Conservation (phyloP, 2,329 filamentous ascomycete genomes). For the Calonectria naviculata region DNA sequence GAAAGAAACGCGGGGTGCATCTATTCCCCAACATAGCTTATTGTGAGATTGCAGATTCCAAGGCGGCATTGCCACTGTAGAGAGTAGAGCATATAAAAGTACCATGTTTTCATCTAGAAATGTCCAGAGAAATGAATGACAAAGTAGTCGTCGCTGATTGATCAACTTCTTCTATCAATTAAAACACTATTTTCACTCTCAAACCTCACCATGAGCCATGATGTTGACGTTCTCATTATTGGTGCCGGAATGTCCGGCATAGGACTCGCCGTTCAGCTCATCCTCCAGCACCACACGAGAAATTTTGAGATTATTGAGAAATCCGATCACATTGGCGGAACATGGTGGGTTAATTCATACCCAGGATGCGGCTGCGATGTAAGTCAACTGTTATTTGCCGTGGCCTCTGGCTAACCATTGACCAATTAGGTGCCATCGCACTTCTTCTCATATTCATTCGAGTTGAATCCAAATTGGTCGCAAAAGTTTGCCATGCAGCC, state of each 20-base stretch:
- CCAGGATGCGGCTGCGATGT: slow-evolving; percentile 41
- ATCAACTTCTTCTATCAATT: not conserved
- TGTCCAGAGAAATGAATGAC: not conserved
- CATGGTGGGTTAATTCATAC: slow-evolving; percentile 41
- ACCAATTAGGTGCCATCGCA: slow-evolving; percentile 35
- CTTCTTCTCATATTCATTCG: slow-evolving; percentile 44
- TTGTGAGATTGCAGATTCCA: not conserved
- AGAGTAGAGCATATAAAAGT: not conserved
- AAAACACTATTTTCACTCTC: no score
- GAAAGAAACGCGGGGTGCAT: not conserved
- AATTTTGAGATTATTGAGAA: slow-evolving; percentile 41
- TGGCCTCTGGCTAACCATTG: not conserved
- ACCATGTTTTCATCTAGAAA: not conserved
- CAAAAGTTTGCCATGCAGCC: slow-evolving; percentile 39
- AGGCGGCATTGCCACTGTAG: not conserved
- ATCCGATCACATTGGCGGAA: slow-evolving; percentile 33
- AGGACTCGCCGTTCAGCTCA: slow-evolving; percentile 35
- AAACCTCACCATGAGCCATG: slow-evolving; percentile 18
- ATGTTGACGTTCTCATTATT: slow-evolving; percentile 41
- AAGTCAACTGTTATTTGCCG: not conserved
- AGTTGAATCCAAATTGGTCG: slow-evolving; percentile 41
- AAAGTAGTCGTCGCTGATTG: not conserved
- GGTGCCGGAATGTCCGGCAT: slow-evolving; percentile 43
- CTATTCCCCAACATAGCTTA: not conserved
- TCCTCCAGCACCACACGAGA: slow-evolving; percentile 27